Evolutionary conservation across 148 eudicot species (phyloP).

Genomic region (Tetragonia tetragonoides): DNA sequence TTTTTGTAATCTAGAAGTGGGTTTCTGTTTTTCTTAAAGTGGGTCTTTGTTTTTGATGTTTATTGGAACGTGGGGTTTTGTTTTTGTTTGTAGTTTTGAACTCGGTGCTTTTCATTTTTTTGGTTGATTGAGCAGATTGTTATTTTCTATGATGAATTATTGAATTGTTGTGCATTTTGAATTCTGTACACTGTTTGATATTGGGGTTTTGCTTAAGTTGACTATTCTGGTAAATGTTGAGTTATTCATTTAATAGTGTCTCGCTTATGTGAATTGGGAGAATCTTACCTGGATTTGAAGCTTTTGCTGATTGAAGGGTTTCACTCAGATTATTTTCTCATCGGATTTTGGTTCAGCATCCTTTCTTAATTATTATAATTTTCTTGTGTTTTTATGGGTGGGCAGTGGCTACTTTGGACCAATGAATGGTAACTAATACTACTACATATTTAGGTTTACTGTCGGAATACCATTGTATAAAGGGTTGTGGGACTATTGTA

Average conservation of each 20-base stretch:
- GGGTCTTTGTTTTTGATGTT: constrained; percentile 2
- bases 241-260: neutral
- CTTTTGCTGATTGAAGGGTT: neutral
- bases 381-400: neutral
- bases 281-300: neutral
- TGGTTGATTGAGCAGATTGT: neutral
- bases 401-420: neutral
- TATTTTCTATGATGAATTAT: neutral
- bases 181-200: neutral
- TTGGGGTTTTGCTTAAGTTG: neutral
- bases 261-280: neutral
- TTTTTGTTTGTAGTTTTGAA: neutral
- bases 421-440: neutral
- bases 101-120: neutral
- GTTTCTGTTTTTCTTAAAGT: neutral
- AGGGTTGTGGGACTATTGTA: too few species aligned
- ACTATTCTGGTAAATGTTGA: neutral
- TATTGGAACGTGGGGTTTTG: neutral
- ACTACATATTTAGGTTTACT: too few species aligned
- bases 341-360: neutral
- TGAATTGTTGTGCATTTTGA: neutral
- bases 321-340: neutral
- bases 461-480: too few species aligned
- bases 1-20: neutral
- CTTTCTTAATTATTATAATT: neutral